Evolutionary conservation across 495 filamentous ascomycete species (phyloP), one percentile per base, ranked within the genome.

Genomic region (Talaromyces stipitatus): DNA sequence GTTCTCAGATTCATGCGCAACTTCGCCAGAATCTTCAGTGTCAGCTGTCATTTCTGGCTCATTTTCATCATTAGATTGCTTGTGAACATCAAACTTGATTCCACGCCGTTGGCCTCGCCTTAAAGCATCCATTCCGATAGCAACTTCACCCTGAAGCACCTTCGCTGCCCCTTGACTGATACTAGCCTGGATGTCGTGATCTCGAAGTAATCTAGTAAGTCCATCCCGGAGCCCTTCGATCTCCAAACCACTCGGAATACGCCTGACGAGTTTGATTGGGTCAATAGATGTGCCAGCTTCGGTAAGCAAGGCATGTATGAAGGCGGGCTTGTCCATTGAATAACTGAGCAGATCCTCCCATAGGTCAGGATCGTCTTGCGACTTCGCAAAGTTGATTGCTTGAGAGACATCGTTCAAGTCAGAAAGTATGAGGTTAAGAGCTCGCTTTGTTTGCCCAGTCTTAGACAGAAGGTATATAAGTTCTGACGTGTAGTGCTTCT

Each of bases 341-440:
- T 97, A 97, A 58, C 91, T 82, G 20, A 98, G 83, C 9, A 98
- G 79, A 63, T 98, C 94, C 60, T 95, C 86, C 94, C 94, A 98
- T 0, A 98, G 79, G 61, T 92, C 89, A 0, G 84, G 82, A 58
- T 97, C 92, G 57, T 91, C 82, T 66, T 96, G 91, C 47, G 90
- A 85, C 69, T 96, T 96, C 50, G 91, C 91, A 60, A 97, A 98
- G 7, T 86, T 80, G 60, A 98, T 97, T 46, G 94, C 94, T 57
- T 91, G 88, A 4, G 85, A 87, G 43, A 97, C 90, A 62, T 97
- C 91, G 56, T 82, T 82, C 5, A 98, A 78, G 8, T 87, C 84
- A 58, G 92, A 88, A 63, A 97, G 91, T 60, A 98, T 97, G 47
- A 97, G 81, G 61, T 85, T 89, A 8, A 98, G 77, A 0, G 94